phyloP scores from a whole-genome alignment of 345 rosid genomes.

The Clausena lansium region DNA sequence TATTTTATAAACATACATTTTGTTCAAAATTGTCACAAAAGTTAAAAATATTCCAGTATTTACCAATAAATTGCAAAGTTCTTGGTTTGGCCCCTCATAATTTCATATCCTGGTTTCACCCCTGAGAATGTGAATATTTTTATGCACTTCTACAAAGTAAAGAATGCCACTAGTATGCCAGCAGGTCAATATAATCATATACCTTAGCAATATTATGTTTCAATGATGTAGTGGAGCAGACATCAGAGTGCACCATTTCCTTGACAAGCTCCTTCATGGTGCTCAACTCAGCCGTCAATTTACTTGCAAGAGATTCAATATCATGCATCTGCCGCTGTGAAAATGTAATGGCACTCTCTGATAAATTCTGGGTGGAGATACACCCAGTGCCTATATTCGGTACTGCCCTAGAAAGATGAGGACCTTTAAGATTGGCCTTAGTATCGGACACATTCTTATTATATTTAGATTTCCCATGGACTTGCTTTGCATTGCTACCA shows the following conservation, averaged over 20 bases:
- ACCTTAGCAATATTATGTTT: constrained; percentile 61
- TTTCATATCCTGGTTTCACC: not conserved
- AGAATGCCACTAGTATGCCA: constrained; percentile 29
- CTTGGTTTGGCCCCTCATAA: not conserved
- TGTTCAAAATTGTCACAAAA: not conserved
- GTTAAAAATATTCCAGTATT: too few relatives aligned
- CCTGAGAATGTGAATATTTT: not conserved
- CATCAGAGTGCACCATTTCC: constrained; percentile 41
- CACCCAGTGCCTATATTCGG: constrained; percentile 33
- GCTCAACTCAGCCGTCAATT: constrained; percentile 62
- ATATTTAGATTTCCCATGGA: constrained; percentile 27
- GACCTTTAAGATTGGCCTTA: constrained; percentile 36
- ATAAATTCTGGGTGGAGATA: constrained; percentile 44
- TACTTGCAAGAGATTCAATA: constrained; percentile 50
- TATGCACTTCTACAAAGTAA: not conserved
- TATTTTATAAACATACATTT: too few relatives aligned
- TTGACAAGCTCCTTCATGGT: constrained; percentile 59
- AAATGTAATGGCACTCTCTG: constrained; percentile 72
- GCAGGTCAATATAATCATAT: constrained; percentile 13
- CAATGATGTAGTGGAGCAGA: constrained; percentile 20
- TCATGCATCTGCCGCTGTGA: constrained; percentile 76
- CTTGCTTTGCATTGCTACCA: constrained; percentile 27
- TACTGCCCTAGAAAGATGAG: constrained; percentile 27
- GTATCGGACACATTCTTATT: constrained; percentile 15
- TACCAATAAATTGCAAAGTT: not conserved